A percentile compares a stretch with the other conserved stretches of the same genome.
phyloP scores from a whole-genome alignment of 495 filamentous ascomycete genomes.

The Geopyxis carbonaria region DNA sequence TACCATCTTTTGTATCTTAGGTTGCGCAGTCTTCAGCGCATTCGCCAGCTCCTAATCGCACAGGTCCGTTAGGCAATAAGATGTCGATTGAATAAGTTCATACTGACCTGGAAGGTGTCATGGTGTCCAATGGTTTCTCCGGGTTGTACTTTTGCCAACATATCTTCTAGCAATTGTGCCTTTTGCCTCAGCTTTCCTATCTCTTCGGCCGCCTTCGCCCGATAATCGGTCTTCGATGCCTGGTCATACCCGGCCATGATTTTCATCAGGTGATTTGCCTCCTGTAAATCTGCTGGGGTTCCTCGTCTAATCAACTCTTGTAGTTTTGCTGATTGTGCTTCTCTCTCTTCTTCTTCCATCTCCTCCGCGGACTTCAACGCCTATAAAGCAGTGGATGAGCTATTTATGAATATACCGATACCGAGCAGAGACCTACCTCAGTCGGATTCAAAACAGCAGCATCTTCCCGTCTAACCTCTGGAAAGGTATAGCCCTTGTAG shows the following conservation, averaged over 20 bases:
- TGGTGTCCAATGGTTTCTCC: conserved; percentile 75
- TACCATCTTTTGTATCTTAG: conserved; percentile 98
- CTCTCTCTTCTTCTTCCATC: conserved; percentile 93
- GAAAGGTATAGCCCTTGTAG: conserved; percentile 93
- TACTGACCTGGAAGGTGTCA: conserved; percentile 69
- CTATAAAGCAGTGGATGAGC: conserved; percentile 30
- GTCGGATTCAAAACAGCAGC: conserved; percentile 94
- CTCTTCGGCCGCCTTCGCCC: conserved; percentile 92
- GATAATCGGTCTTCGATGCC: conserved; percentile 86
- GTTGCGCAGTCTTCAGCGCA: conserved; percentile 80
- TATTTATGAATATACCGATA: background rate
- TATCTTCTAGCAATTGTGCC: conserved; percentile 78
- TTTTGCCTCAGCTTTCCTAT: conserved; percentile 87
- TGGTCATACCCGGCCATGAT: conserved; percentile 97
- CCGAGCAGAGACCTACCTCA: conserved; percentile 47
- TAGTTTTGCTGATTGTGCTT: conserved; percentile 89
- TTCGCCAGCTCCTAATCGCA: conserved; percentile 59
- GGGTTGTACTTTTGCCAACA: conserved; percentile 64
- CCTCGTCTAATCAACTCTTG: conserved; percentile 91
- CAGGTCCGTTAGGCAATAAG: conserved; percentile 7
- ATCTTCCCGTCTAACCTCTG: conserved; percentile 79
- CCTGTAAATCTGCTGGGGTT: conserved; percentile 78
- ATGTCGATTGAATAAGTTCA: background rate
- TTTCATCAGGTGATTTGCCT: conserved; percentile 95
- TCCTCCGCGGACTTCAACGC: conserved; percentile 92